phyloP scores from a whole-genome alignment of 192 early-diverging fungal genomes.

The Linnemannia hyalina region DNA sequence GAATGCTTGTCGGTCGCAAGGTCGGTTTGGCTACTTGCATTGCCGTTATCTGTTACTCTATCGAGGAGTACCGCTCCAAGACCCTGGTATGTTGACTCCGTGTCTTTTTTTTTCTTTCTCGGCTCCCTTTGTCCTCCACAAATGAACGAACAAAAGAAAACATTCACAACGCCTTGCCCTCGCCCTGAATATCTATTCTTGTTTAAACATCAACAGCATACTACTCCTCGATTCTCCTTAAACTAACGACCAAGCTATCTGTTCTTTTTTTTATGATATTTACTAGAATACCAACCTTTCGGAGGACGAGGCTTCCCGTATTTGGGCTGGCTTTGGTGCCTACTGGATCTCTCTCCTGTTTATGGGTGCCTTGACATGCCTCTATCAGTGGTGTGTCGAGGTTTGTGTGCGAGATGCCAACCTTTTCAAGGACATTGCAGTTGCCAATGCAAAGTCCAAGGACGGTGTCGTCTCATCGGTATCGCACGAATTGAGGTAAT shows the following conservation, averaged over 20 bases:
- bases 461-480: constrained; percentile 54
- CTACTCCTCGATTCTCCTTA: background rate
- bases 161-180: background rate
- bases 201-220: background rate
- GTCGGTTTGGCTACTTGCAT: constrained; percentile 36
- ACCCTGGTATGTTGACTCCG: constrained; percentile 17
- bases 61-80: constrained; percentile 43
- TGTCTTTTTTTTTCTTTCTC: background rate
- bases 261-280: background rate
- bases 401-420: constrained; percentile 48
- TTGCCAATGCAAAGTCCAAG: constrained; percentile 55
- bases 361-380: constrained; percentile 29
- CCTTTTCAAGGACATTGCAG: constrained; percentile 50
- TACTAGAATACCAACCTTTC: constrained; percentile 22
- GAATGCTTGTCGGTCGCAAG: constrained; percentile 46
- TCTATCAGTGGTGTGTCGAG: constrained; percentile 52
- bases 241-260: background rate
- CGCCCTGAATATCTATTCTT: background rate
- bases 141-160: background rate
- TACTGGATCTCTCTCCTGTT: constrained; percentile 45
- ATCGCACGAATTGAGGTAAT: constrained; percentile 53
- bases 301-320: constrained; percentile 36
- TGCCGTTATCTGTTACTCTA: constrained; percentile 36
- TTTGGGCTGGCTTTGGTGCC: constrained; percentile 54
- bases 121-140: background rate